Evolutionary conservation across 2,329 filamentous ascomycete species (phyloP).

Genomic region (Talaromyces sp.): DNA sequence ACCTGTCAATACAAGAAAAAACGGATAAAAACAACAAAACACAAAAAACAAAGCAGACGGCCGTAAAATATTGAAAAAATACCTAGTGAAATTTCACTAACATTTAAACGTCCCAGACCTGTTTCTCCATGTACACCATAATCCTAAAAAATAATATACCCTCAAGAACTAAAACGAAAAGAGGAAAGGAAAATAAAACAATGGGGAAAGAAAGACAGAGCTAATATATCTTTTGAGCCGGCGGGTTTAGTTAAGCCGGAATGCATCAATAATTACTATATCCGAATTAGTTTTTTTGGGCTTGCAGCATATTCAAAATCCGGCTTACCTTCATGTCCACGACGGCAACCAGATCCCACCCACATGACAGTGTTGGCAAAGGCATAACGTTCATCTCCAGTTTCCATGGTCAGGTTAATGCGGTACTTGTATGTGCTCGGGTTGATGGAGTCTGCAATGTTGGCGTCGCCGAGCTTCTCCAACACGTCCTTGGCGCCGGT

Average conservation of each 20-base stretch:
- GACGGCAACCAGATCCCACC: slow-evolving; percentile 45
- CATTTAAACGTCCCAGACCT: neutral
- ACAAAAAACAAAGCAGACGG: neutral
- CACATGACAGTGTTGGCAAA: slow-evolving; percentile 48
- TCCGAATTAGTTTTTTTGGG: slow-evolving; percentile 6
- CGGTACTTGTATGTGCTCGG: slow-evolving; percentile 47
- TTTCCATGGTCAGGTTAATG: slow-evolving; percentile 44
- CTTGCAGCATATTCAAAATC: neutral
- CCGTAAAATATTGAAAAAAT: neutral
- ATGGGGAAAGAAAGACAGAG: neutral
- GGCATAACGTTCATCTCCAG: slow-evolving; percentile 45
- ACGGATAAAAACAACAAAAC: neutral
- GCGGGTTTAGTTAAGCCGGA: slow-evolving; percentile 28
- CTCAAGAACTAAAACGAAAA: neutral
- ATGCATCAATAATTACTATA: slow-evolving; percentile 32
- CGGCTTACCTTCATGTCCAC: slow-evolving; percentile 40
- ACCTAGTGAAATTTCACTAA: neutral
- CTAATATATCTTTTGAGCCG: neutral
- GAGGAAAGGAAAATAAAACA: neutral
- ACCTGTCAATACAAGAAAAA: neutral
- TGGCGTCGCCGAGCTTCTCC: slow-evolving; percentile 43
- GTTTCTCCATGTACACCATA: neutral
- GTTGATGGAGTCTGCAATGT: slow-evolving; percentile 42
- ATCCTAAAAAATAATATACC: neutral
- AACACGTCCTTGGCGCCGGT: slow-evolving; percentile 45